Base-by-base conservation (phyloP, 345 rosid genomes). In the Psidium friedrichsthalianum region DNA sequence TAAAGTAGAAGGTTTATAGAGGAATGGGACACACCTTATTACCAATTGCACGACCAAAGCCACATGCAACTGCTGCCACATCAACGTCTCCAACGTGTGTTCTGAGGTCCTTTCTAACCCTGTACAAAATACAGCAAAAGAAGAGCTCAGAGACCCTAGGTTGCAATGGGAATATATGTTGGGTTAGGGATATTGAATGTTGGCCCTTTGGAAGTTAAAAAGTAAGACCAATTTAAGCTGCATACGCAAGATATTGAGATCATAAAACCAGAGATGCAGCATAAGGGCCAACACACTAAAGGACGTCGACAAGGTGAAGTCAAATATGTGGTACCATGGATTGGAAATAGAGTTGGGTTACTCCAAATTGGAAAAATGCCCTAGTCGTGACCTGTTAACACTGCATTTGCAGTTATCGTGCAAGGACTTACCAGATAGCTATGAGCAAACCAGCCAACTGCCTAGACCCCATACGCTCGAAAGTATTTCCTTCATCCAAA, bases 41-140 rank as follows among this genome's bases (percentile, higher is more conserved):
- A 64, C 99, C 99, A 89, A 97, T 93, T 85, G 99, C 98, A 83
- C 98, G 98, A 86, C 99, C 99, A 86, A 97, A 96, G 85, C 99
- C 99, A 88, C 99, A 97, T 13, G 99, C 94, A 90, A 97, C 99
- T 83, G 99, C 99, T 64, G 92, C 98, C 40, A 95, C 99, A 92
- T 97, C 99, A 85, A 95, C 94, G 84, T 97, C 99, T 52, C 99
- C 99, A 56, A 94, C 98, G 76, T 96, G 95, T 85, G 93, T 90
- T 90, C 99, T 91, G 78, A 95, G 93, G 82, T 90, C 91, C 90
- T 93, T 97, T 88, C 98, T 93, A 87, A 94, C 99, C 99, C 99
- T 97, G 86, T 83, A 83, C 61, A 74, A 87, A 87, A 85, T 89
- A 85, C 80, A 90, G 80, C 11, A 84, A 78, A 18, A 20, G 22